phyloP scores from a whole-genome alignment of 2,329 filamentous ascomycete genomes.

The Colletotrichum shisoi region DNA sequence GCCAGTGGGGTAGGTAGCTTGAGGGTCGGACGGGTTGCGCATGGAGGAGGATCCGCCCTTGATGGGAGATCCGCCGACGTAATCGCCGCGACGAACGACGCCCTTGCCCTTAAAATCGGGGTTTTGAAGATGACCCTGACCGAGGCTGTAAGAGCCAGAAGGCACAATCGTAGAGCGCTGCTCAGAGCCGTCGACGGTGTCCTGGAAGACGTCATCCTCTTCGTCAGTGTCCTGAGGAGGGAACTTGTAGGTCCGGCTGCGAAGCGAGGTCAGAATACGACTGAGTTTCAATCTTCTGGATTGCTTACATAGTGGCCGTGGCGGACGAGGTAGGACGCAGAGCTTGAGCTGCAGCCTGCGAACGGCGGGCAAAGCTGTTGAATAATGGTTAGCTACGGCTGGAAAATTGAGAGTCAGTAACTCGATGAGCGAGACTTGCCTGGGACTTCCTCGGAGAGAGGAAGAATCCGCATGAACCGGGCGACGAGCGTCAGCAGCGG shows the following conservation, averaged over 20 bases:
- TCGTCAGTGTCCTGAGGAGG: conserved; percentile 5
- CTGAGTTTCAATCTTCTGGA: no score
- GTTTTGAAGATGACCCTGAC: conserved; percentile 26
- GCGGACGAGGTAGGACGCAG: conserved; percentile 33
- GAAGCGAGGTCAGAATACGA: not conserved
- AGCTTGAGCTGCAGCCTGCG: conserved; percentile 21
- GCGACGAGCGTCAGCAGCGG: not conserved
- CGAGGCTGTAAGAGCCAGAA: conserved; percentile 20
- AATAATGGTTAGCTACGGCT: not conserved
- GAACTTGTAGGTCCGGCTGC: conserved; percentile 2
- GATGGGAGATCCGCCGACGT: conserved; percentile 25
- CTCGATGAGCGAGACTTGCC: not conserved
- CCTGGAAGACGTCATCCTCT: conserved; percentile 28
- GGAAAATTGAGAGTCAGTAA: not conserved
- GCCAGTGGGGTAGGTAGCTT: conserved; percentile 61
- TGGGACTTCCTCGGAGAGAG: conserved; percentile 28
- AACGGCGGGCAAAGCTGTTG: conserved; percentile 19
- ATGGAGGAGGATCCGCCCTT: conserved; percentile 24
- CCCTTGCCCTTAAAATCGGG: conserved; percentile 8
- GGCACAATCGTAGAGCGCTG: conserved; percentile 1
- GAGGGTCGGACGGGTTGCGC: conserved; percentile 54
- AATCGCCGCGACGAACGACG: conserved; percentile 3
- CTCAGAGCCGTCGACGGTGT: not conserved
- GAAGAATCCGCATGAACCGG: conserved; percentile 12
- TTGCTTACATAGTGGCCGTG: conserved; percentile 30